These are phyloP conservation scores for Olyra latifolia DNA, from an alignment of 176 grass and related monocot genomes.

Conservation along the genomic window DNA sequence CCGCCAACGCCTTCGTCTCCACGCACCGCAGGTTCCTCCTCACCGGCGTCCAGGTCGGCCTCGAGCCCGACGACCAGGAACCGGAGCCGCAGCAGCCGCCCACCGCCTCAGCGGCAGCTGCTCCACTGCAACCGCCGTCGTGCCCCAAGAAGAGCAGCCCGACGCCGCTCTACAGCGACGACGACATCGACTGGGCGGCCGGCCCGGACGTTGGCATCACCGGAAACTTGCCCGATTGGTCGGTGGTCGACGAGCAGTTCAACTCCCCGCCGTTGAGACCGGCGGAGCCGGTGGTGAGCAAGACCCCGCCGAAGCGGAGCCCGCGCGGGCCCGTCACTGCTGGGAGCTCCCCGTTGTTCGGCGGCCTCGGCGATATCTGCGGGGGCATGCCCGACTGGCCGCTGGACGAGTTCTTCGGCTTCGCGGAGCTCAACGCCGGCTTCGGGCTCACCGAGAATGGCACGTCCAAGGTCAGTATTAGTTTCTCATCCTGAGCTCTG, in stretches of 20 bases:
- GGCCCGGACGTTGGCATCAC: constrained; percentile 33
- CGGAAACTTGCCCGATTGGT: constrained; percentile 47
- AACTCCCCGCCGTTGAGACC: background rate
- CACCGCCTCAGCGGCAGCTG: background rate
- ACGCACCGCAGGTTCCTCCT: constrained; percentile 84
- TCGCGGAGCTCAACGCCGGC: constrained; percentile 54
- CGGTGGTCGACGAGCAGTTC: constrained; percentile 53
- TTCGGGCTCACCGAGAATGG: constrained; percentile 62
- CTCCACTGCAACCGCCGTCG: background rate
- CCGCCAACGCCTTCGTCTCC: constrained; percentile 76
- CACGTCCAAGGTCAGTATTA: constrained; percentile 65
- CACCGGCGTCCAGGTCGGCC: constrained; percentile 91
- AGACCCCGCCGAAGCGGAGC: constrained; percentile 21
- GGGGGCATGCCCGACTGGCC: constrained; percentile 63
- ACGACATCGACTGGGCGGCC: constrained; percentile 39
- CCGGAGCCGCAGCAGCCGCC: background rate
- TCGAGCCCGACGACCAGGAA: constrained; percentile 33
- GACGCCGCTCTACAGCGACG: constrained; percentile 41
- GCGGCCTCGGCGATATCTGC: background rate
- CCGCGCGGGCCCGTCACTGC: background rate
- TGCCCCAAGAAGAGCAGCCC: constrained; percentile 38
- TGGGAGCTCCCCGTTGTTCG: constrained; percentile 3
- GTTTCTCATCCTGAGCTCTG: background rate
- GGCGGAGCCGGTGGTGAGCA: constrained; percentile 5
- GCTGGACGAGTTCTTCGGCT: constrained; percentile 74